Percentiles rank a stretch among this genome's conserved stretches.
phyloP scores from a whole-genome alignment of 2,329 filamentous ascomycete species.

The Botrytis squamosa region DNA sequence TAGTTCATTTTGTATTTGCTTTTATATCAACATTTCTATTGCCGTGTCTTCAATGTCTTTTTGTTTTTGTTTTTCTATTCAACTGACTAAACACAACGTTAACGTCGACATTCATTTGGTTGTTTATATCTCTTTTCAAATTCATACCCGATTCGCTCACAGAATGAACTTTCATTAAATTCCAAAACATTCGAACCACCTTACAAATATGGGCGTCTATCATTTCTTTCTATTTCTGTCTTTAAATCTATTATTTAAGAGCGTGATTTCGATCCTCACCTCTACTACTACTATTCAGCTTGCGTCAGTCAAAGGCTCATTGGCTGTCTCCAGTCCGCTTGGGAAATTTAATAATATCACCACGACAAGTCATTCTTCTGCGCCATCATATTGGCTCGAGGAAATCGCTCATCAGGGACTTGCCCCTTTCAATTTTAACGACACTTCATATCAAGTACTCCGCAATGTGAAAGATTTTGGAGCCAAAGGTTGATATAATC shows the following conservation, averaged over 20 bases:
- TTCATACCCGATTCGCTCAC: not conserved
- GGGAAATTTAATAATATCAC: not conserved
- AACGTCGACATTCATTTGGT: not conserved
- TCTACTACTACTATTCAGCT: not conserved
- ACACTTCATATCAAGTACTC: slow-evolving; percentile 27
- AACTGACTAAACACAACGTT: not conserved
- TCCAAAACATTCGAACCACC: not conserved
- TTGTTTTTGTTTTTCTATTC: not conserved
- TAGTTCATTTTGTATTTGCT: not conserved
- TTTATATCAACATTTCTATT: not conserved
- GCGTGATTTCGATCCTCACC: not conserved
- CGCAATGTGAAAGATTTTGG: slow-evolving; percentile 32
- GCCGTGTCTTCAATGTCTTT: not conserved
- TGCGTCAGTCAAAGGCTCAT: not conserved
- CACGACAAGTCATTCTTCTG: not conserved
- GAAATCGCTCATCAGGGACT: slow-evolving; percentile 29
- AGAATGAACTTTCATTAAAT: slow-evolving; percentile 5
- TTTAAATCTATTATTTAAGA: not conserved
- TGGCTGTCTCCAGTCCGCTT: not conserved
- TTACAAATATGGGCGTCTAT: not conserved
- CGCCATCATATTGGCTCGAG: slow-evolving; percentile 28
- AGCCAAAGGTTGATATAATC: slow-evolving; percentile 27
- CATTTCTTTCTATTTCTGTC: not conserved
- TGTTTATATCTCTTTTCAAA: not conserved
- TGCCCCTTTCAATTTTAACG: slow-evolving; percentile 23